These are phyloP conservation scores for Botrytis tulipae DNA, from an alignment of 2,329 filamentous ascomycete species.

Conservation along the genomic window DNA sequence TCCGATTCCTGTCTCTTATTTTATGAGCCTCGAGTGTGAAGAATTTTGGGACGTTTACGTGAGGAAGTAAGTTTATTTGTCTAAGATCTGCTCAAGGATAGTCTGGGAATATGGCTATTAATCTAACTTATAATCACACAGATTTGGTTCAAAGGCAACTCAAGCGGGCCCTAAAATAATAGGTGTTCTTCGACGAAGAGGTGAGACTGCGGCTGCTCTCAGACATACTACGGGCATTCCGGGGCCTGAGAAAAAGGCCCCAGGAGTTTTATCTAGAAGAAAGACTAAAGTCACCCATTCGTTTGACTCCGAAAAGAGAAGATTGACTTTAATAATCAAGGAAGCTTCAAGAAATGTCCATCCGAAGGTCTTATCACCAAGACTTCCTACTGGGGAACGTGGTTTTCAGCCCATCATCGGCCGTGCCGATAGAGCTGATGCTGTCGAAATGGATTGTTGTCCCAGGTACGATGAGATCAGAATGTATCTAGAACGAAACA, in stretches of 20 bases:
- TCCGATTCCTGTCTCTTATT: background rate
- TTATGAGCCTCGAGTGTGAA: background rate
- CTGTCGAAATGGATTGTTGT: background rate
- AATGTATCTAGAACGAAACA: background rate
- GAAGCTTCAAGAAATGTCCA: background rate
- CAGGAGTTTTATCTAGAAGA: background rate
- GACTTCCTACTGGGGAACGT: background rate
- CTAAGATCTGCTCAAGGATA: background rate
- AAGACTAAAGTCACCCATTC: constrained; percentile 2
- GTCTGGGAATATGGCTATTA: background rate
- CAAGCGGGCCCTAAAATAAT: background rate
- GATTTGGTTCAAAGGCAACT: background rate
- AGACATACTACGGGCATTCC: background rate
- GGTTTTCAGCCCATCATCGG: background rate
- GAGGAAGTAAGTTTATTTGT: background rate
- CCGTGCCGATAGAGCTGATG: background rate
- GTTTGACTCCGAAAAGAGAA: constrained; percentile 1
- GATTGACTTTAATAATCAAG: background rate
- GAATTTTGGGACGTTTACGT: constrained; percentile 7
- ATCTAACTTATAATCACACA: background rate
- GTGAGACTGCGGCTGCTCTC: background rate
- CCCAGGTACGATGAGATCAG: constrained; percentile 7
- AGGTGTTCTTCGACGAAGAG: background rate
- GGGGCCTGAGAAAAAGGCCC: too few species aligned
- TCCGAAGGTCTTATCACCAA: background rate